Evolutionary conservation across 139 green algal genomes (phyloP).

Genomic region (Tetraselmis chui): DNA sequence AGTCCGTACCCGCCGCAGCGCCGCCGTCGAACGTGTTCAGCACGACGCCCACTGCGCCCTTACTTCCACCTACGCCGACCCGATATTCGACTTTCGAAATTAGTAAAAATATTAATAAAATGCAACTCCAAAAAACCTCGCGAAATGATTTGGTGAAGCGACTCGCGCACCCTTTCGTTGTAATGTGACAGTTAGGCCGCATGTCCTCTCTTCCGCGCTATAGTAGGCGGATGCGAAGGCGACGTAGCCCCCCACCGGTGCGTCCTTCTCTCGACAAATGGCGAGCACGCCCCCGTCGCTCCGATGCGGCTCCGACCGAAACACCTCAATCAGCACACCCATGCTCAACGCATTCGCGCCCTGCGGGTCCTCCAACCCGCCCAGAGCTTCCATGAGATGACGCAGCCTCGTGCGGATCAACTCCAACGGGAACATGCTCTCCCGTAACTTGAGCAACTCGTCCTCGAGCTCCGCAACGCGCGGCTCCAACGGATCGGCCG

Average conservation of each 20-base stretch:
- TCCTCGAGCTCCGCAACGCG: background rate
- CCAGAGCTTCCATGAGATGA: background rate
- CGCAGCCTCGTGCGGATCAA: background rate
- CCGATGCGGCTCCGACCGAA: background rate
- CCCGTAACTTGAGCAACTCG: background rate
- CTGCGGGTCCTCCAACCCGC: background rate
- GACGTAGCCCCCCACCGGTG: background rate
- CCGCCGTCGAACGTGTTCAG: background rate
- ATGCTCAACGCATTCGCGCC: background rate
- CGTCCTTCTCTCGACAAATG: background rate
- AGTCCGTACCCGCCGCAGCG: background rate
- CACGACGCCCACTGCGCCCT: background rate
- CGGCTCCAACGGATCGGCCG: background rate
- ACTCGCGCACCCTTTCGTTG: no score
- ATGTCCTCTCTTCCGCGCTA: background rate
- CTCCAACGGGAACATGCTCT: background rate
- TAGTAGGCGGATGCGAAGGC: background rate
- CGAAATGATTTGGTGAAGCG: no score
- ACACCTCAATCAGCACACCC: background rate
- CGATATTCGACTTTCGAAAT: no score
- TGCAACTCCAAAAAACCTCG: no score
- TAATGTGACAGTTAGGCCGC: background rate
- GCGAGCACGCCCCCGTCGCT: background rate
- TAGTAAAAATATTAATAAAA: no score
- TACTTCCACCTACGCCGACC: background rate